Percentiles rank a stretch among this genome's conserved stretches.
These are phyloP conservation scores for Aspergillus funiculosus DNA, from an alignment of 495 filamentous ascomycete genomes.

Conservation along the genomic window DNA sequence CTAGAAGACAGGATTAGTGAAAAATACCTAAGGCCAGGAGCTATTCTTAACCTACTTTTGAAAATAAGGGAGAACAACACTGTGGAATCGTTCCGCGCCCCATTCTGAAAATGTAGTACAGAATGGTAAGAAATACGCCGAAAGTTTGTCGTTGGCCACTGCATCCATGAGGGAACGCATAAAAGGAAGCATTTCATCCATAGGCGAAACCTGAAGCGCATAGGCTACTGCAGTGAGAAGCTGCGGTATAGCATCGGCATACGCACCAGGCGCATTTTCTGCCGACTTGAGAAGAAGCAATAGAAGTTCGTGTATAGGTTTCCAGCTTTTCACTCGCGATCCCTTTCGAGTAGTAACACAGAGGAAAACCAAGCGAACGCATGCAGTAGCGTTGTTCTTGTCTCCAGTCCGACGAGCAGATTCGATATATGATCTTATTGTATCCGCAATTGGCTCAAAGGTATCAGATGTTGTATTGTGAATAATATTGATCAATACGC, in stretches of 20 bases:
- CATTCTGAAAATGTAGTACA: conserved; percentile 72
- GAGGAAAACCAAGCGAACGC: conserved; percentile 59
- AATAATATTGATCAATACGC: conserved; percentile 69
- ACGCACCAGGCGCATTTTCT: conserved; percentile 33
- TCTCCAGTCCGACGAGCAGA: conserved; percentile 25
- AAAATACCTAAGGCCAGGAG: neutral
- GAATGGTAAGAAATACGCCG: conserved; percentile 70
- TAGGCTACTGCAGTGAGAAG: conserved; percentile 60
- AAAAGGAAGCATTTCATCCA: conserved; percentile 69
- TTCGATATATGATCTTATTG: conserved; percentile 48
- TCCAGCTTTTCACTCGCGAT: conserved; percentile 67
- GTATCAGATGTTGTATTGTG: conserved; percentile 73
- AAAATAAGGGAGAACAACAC: conserved; percentile 71
- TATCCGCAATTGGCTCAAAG: conserved; percentile 53
- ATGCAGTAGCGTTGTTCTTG: conserved; percentile 44
- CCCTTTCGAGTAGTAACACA: conserved; percentile 72
- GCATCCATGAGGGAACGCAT: conserved; percentile 55
- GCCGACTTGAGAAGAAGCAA: conserved; percentile 48
- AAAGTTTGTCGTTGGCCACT: conserved; percentile 57
- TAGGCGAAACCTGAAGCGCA: conserved; percentile 65
- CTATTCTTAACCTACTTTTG: conserved; percentile 49
- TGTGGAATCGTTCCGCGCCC: conserved; percentile 67
- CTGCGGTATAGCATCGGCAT: conserved; percentile 47
- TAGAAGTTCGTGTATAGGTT: conserved; percentile 51
- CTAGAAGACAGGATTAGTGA: conserved; percentile 29